Conservation (phyloP, 2,329 filamentous ascomycete species). For the Sordariomycetes sp. region DNA sequence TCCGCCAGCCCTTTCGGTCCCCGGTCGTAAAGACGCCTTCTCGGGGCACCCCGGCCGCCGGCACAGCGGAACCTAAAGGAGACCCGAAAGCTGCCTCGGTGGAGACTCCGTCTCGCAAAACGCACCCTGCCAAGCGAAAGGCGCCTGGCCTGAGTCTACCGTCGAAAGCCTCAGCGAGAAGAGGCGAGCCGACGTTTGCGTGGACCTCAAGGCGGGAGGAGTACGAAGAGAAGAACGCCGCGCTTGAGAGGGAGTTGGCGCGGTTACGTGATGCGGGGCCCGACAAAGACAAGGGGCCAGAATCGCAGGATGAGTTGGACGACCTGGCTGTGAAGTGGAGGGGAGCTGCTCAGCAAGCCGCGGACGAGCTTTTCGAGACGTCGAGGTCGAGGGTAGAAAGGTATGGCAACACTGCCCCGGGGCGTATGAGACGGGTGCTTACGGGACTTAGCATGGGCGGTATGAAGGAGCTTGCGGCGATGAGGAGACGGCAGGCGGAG, state of each 20-base stretch:
- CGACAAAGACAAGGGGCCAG: neutral
- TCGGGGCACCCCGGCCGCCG: neutral
- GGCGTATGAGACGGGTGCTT: neutral
- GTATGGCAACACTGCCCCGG: neutral
- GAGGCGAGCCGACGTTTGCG: neutral
- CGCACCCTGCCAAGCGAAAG: neutral
- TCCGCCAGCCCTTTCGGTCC: constrained; percentile 10
- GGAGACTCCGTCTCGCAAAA: neutral
- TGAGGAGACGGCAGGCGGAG: neutral
- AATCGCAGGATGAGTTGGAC: constrained; percentile 6
- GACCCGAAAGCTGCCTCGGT: neutral
- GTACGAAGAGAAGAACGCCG: constrained; percentile 3
- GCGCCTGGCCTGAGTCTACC: neutral
- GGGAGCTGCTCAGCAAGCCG: constrained; percentile 8
- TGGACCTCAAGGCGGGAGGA: neutral
- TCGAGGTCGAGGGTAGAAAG: constrained; percentile 1
- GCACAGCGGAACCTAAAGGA: neutral
- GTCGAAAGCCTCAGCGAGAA: neutral
- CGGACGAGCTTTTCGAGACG: constrained; percentile 9
- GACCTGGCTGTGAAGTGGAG: constrained; percentile 9
- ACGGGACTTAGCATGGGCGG: neutral
- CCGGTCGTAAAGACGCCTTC: constrained; percentile 4
- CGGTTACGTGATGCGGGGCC: constrained; percentile 4
- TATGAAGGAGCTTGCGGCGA: neutral
- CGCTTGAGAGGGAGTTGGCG: constrained; percentile 7